Percentiles rank a stretch among this genome's conserved stretches.
Evolutionary conservation across 108 stramenopile species (phyloP).

Genomic region (Skeletonema marinoi): DNA sequence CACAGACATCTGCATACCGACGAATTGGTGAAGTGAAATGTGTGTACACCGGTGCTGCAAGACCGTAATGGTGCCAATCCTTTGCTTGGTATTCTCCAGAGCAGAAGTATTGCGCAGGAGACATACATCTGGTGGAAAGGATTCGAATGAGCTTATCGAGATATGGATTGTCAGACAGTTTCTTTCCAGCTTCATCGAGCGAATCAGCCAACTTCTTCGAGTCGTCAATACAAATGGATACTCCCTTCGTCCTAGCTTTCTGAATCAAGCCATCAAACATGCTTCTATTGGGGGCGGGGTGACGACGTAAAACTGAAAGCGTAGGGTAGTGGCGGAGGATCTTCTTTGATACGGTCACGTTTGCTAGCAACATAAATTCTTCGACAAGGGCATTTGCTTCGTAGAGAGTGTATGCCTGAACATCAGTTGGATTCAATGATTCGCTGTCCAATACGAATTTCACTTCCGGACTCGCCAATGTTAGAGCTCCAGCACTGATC

Average conservation of each 20-base stretch:
- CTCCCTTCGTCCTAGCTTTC: constrained; percentile 80
- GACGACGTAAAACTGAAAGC: constrained; percentile 92
- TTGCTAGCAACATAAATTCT: constrained; percentile 99
- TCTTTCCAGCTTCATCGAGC: constrained; percentile 82
- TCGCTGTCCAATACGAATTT: constrained; percentile 96
- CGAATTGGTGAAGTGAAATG: constrained; percentile 99
- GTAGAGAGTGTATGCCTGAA: constrained; percentile 88
- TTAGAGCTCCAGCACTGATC: constrained; percentile 95
- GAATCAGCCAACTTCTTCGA: constrained; percentile 94
- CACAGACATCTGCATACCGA: constrained; percentile 98
- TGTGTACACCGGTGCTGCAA: constrained; percentile 99
- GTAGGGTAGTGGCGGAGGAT: constrained; percentile 92
- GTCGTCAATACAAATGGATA: constrained; percentile 89
- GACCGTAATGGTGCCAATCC: constrained; percentile 97
- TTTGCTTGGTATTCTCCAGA: constrained; percentile 91
- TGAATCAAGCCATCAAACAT: constrained; percentile 94
- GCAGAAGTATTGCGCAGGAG: constrained; percentile 98
- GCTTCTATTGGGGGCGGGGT: constrained; percentile 93
- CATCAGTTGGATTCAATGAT: constrained; percentile 97
- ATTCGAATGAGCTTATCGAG: constrained; percentile 97
- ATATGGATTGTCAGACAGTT: constrained; percentile 82
- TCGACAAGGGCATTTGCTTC: constrained; percentile 96
- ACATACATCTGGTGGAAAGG: constrained; percentile 95
- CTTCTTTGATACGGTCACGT: constrained; percentile 96
- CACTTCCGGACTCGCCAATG: constrained; percentile 97